Conservation (phyloP, 164 flowering plant genomes). For the Nelumbo lutea region DNA sequence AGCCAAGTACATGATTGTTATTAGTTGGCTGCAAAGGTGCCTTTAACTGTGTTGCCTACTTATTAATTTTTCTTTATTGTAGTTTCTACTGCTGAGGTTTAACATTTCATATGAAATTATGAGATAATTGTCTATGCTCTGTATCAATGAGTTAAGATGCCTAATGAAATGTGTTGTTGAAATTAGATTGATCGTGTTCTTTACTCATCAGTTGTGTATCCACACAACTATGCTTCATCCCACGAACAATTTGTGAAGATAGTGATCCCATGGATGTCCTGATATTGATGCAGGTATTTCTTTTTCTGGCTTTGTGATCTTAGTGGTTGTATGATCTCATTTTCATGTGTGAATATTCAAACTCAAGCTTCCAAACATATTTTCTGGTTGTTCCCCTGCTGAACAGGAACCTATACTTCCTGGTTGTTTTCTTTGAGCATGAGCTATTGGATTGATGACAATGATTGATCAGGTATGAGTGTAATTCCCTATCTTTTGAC, state of each 20-base stretch:
- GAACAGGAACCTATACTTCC: conserved; percentile 76
- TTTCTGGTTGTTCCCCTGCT: conserved; percentile 5
- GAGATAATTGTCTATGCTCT: background rate
- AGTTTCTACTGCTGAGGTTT: background rate
- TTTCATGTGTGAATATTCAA: background rate
- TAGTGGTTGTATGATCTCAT: background rate
- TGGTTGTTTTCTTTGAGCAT: conserved; percentile 82
- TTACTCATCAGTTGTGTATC: conserved; percentile 84
- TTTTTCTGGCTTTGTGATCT: background rate
- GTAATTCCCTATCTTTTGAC: background rate
- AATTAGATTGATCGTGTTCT: conserved; percentile 80
- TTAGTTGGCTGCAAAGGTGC: too few species aligned
- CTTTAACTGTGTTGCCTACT: too few species aligned
- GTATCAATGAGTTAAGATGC: background rate
- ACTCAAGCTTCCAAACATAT: background rate
- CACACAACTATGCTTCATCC: conserved; percentile 39
- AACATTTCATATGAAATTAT: background rate
- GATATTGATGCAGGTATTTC: conserved; percentile 79
- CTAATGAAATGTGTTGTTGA: conserved; percentile 4
- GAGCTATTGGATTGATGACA: conserved; percentile 91
- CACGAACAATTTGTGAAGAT: conserved; percentile 83
- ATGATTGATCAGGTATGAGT: conserved; percentile 83
- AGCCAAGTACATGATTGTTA: too few species aligned
- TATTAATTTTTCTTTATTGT: background rate
- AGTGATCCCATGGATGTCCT: conserved; percentile 93